Percentiles rank a stretch among this genome's conserved stretches.
Conservation (phyloP, 176 grass and related monocot species). For the Luzula sylvatica region DNA sequence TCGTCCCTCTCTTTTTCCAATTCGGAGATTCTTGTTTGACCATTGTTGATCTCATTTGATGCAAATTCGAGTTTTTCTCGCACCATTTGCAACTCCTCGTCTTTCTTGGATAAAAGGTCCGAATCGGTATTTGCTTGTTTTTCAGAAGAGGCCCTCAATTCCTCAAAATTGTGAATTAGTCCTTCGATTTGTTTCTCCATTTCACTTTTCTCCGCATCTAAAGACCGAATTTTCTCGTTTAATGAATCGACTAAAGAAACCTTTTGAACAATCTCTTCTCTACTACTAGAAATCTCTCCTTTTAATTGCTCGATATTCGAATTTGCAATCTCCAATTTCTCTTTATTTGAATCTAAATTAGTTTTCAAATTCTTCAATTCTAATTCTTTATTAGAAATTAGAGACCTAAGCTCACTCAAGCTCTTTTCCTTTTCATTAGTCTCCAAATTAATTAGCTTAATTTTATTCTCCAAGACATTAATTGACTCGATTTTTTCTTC, state of each 20-base stretch:
- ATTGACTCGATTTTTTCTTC: constrained; percentile 44
- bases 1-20: constrained; percentile 58
- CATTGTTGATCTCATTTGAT: constrained; percentile 49
- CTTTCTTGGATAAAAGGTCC: constrained; percentile 45
- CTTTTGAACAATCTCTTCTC: constrained; percentile 46
- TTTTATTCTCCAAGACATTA: constrained; percentile 50
- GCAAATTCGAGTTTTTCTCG: constrained; percentile 61
- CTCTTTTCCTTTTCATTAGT: constrained; percentile 49
- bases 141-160: constrained; percentile 53
- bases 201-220: constrained; percentile 55
- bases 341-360: constrained; percentile 37
- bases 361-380: constrained; percentile 42
- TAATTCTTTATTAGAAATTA: constrained; percentile 59
- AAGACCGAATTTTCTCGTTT: constrained; percentile 44
- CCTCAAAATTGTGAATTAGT: constrained; percentile 44
- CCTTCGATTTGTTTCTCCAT: constrained; percentile 39
- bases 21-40: constrained; percentile 37
- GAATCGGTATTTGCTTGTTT: constrained; percentile 41
- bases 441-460: constrained; percentile 44
- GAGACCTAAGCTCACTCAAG: constrained; percentile 47
- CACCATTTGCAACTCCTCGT: constrained; percentile 49
- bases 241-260: constrained; percentile 55
- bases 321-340: constrained; percentile 50
- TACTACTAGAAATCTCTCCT: constrained; percentile 45
- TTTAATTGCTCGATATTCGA: constrained; percentile 55